Conservation (phyloP, 2,329 filamentous ascomycete genomes). For the Fusarium chuoi region DNA sequence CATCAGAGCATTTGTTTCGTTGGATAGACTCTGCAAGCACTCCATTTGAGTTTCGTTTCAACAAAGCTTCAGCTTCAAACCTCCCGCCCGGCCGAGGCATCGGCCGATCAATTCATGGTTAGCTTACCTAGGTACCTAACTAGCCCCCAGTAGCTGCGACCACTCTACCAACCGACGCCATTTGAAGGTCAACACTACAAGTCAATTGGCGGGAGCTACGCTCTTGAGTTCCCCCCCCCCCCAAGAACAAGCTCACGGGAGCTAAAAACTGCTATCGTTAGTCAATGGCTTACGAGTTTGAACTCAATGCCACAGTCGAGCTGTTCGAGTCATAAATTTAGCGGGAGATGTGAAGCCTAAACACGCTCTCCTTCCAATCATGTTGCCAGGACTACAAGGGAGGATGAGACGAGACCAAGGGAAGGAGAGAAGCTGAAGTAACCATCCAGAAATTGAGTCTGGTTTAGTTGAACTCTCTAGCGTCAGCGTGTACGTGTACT, state of each 20-base stretch:
- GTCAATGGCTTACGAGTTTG: not conserved
- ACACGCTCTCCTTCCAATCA: not conserved
- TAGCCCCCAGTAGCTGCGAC: constrained; percentile 4
- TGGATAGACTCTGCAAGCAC: not conserved
- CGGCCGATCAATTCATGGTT: constrained; percentile 22
- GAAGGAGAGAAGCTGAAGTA: not conserved
- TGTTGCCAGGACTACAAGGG: not conserved
- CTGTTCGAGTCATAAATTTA: not conserved
- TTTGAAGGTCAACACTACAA: not conserved
- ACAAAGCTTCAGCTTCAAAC: not conserved
- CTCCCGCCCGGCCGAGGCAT: constrained; percentile 13
- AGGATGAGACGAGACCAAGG: not conserved
- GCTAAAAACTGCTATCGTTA: constrained; percentile 24
- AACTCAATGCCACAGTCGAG: not conserved
- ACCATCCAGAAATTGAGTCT: not conserved
- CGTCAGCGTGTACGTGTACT: not conserved
- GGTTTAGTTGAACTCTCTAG: not conserved
- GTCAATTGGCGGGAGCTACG: constrained; percentile 16
- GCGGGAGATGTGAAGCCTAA: not conserved
- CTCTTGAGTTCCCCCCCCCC: not conserved
- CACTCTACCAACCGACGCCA: constrained; percentile 11
- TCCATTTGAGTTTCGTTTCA: not conserved
- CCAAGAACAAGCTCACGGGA: constrained; percentile 24
- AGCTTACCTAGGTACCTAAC: not conserved
- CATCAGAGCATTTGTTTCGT: not conserved